Evolutionary conservation across 1,284 basidiomycete species (phyloP).

Genomic region (Leccinum fallax): DNA sequence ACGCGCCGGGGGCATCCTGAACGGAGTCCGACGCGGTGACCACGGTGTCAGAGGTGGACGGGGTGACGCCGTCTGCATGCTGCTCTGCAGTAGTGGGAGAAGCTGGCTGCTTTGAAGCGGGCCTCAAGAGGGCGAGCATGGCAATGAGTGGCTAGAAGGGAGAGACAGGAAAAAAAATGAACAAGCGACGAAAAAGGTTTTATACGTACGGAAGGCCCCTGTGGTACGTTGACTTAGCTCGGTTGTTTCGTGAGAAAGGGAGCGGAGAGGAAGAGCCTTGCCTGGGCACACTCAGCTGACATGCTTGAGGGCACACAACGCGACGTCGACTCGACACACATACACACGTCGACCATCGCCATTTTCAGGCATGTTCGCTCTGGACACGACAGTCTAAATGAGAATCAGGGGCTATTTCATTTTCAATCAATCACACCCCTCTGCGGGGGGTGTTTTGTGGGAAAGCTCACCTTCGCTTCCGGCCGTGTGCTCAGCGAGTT

Average conservation of each 20-base stretch:
- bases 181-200: slow-evolving; percentile 19
- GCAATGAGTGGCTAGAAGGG: background rate
- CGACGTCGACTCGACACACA: background rate
- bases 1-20: background rate
- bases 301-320: background rate
- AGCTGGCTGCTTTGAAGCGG: slow-evolving; percentile 22
- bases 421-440: slow-evolving; percentile 7
- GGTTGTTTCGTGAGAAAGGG: slow-evolving; percentile 37
- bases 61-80: background rate
- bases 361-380: background rate
- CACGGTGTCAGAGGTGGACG: slow-evolving; percentile 6
- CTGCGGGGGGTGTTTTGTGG: slow-evolving; percentile 18
- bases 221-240: slow-evolving; percentile 5
- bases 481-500: background rate
- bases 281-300: slow-evolving; percentile 4
- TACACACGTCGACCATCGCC: background rate
- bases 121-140: slow-evolving; percentile 36
- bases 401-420: slow-evolving; percentile 12
- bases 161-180: slow-evolving; percentile 1
- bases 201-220: slow-evolving; percentile 29
- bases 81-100: slow-evolving; percentile 16
- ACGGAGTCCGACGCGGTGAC: slow-evolving; percentile 3
- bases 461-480: slow-evolving; percentile 3
- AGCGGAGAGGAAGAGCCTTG: background rate
- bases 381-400: background rate